These are phyloP conservation scores for Trichoderma hamatum DNA, from an alignment of 2,329 filamentous ascomycete species.

Conservation along the genomic window DNA sequence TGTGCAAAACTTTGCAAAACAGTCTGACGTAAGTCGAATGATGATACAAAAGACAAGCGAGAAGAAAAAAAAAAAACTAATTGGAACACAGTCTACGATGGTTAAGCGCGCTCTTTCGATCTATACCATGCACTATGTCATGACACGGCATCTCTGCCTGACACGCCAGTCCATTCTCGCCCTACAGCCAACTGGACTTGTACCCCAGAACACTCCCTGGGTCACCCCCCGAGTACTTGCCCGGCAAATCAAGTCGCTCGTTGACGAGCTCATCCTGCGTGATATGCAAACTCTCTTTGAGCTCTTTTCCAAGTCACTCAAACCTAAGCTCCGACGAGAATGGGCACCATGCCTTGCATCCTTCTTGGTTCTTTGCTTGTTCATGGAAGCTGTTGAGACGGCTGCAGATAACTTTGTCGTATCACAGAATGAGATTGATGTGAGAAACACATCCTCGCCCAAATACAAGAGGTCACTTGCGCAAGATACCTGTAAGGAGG, in stretches of 20 bases:
- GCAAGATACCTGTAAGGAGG: constrained; percentile 51
- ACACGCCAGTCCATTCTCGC: constrained; percentile 48
- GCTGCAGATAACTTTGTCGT: constrained; percentile 57
- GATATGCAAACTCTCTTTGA: constrained; percentile 58
- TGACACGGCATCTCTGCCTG: constrained; percentile 58
- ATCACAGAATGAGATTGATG: constrained; percentile 53
- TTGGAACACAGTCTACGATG: constrained; percentile 46
- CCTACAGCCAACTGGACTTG: constrained; percentile 47
- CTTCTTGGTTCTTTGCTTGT: constrained; percentile 59
- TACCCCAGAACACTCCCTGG: constrained; percentile 49
- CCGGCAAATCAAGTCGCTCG: constrained; percentile 59
- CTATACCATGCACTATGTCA: constrained; percentile 60
- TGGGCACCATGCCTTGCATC: constrained; percentile 62
- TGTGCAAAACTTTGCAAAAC: constrained; percentile 51
- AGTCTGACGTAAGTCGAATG: constrained; percentile 45
- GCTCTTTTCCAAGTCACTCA: constrained; percentile 56
- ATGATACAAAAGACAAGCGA: not conserved
- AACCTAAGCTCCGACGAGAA: constrained; percentile 55
- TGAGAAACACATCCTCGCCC: constrained; percentile 44
- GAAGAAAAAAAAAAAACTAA: not conserved
- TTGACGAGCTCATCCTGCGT: constrained; percentile 57
- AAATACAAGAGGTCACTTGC: constrained; percentile 48
- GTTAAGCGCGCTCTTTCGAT: constrained; percentile 58
- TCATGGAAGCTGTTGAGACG: constrained; percentile 61
- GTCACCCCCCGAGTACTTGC: constrained; percentile 58